Percentiles rank a stretch among this genome's conserved stretches.
Evolutionary conservation across 805 yeast genomes (phyloP).

Genomic region (Ogataea chonburiensis): DNA sequence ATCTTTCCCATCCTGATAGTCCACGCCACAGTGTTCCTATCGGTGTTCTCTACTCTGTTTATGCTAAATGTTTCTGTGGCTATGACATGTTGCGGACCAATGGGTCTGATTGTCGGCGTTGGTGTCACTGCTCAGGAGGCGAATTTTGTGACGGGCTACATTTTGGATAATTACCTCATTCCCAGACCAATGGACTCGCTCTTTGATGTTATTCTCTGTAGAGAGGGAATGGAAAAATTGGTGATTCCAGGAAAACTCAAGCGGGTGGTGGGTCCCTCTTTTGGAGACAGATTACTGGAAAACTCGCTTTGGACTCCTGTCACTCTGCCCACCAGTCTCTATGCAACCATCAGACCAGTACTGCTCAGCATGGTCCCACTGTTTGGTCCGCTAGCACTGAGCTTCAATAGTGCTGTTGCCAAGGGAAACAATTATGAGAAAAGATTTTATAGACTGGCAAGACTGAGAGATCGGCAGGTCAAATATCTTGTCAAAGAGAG

Average conservation of each 20-base stretch:
- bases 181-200: slow-evolving; percentile 26
- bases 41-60: slow-evolving; percentile 22
- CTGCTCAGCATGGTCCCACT: slow-evolving; percentile 26
- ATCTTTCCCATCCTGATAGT: slow-evolving; percentile 25
- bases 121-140: slow-evolving; percentile 30
- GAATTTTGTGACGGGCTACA: slow-evolving; percentile 23
- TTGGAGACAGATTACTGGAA: slow-evolving; percentile 24
- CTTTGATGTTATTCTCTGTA: slow-evolving; percentile 31
- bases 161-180: slow-evolving; percentile 26
- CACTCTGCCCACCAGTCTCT: slow-evolving; percentile 11
- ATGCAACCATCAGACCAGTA: slow-evolving; percentile 16
- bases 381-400: slow-evolving; percentile 22
- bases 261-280: slow-evolving; percentile 29
- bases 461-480: slow-evolving; percentile 29
- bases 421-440: slow-evolving; percentile 20
- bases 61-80: slow-evolving; percentile 26
- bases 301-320: slow-evolving; percentile 20
- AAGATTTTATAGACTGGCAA: slow-evolving; percentile 25
- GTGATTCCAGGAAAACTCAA: slow-evolving; percentile 36
- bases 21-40: slow-evolving; percentile 20
- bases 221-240: slow-evolving; percentile 26
- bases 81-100: slow-evolving; percentile 27
- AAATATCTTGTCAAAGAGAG: slow-evolving; percentile 28
- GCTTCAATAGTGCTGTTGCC: slow-evolving; percentile 20
- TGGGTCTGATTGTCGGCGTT: slow-evolving; percentile 27